These are phyloP conservation scores for Piper longum DNA, from an alignment of 164 flowering plant genomes.

Conservation along the genomic window DNA sequence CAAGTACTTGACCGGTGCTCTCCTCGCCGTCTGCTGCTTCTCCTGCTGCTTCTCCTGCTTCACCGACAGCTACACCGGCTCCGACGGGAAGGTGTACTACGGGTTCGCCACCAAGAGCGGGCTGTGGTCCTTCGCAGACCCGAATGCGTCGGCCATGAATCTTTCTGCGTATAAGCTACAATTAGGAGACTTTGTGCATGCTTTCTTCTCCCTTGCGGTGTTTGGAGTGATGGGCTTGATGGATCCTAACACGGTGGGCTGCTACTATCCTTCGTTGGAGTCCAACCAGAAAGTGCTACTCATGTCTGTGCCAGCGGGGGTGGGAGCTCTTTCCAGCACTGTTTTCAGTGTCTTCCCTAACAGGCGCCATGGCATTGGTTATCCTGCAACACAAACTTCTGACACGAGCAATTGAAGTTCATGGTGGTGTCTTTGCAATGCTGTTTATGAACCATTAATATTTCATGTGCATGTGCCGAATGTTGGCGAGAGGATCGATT, in stretches of 20 bases:
- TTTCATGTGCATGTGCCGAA: too few relatives aligned
- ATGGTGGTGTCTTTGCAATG: too few relatives aligned
- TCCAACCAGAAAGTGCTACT: slow-evolving; percentile 28
- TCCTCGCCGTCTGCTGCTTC: slow-evolving; percentile 45
- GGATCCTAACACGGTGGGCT: slow-evolving; percentile 45
- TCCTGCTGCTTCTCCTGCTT: slow-evolving; percentile 54
- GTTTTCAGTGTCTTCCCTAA: slow-evolving; percentile 58
- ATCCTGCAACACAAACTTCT: slow-evolving; percentile 20
- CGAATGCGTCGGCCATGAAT: slow-evolving; percentile 11
- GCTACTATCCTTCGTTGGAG: slow-evolving; percentile 53
- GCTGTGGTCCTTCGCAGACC: slow-evolving; percentile 31
- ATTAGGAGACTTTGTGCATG: slow-evolving; percentile 66
- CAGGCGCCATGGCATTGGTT: slow-evolving; percentile 76
- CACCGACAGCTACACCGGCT: slow-evolving; percentile 60
- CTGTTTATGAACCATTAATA: too few relatives aligned
- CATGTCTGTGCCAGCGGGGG: slow-evolving; percentile 54
- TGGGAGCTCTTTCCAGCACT: slow-evolving; percentile 33
- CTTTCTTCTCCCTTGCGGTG: slow-evolving; percentile 36
- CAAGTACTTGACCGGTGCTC: slow-evolving; percentile 42
- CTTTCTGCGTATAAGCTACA: slow-evolving; percentile 35
- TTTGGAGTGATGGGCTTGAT: slow-evolving; percentile 43
- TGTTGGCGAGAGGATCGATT: too few relatives aligned
- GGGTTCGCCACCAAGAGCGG: slow-evolving; percentile 57
- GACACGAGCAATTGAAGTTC: background rate
- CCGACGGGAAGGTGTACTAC: slow-evolving; percentile 38